These are phyloP conservation scores for Boletus semigastroideus DNA, from an alignment of 1,284 basidiomycete genomes.

Conservation along the genomic window DNA sequence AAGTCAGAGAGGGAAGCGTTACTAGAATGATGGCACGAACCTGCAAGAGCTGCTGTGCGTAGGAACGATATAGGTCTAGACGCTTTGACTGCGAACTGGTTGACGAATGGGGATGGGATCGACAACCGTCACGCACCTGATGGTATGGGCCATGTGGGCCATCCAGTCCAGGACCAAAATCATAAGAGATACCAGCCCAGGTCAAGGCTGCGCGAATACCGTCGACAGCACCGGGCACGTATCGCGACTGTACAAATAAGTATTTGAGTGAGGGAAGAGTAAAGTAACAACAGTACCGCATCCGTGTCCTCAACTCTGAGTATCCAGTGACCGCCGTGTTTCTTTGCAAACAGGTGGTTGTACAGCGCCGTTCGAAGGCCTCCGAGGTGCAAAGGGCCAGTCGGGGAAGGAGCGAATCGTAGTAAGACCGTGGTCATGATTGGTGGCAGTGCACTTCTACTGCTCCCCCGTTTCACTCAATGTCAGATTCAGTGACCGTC, in stretches of 20 bases:
- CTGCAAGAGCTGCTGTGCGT: slow-evolving; percentile 74
- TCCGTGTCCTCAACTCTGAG: slow-evolving; percentile 97
- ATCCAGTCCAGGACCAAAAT: slow-evolving; percentile 82
- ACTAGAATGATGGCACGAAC: slow-evolving; percentile 38
- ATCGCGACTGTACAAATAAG: slow-evolving; percentile 56
- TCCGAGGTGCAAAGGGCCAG: slow-evolving; percentile 91
- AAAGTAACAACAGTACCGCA: slow-evolving; percentile 14
- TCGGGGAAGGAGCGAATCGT: slow-evolving; percentile 97
- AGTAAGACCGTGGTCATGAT: slow-evolving; percentile 47
- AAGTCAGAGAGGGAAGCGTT: background rate
- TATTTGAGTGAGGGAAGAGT: background rate
- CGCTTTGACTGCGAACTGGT: slow-evolving; percentile 72
- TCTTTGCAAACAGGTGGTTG: slow-evolving; percentile 86
- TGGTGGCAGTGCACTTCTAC: background rate
- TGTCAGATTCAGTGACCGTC: slow-evolving; percentile 36
- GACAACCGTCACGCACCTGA: slow-evolving; percentile 52
- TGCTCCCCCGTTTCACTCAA: no score
- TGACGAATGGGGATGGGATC: background rate
- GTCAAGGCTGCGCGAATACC: slow-evolving; percentile 74
- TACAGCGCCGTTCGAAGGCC: slow-evolving; percentile 95
- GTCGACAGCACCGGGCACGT: slow-evolving; percentile 83
- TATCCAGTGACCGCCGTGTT: slow-evolving; percentile 84
- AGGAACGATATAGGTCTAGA: slow-evolving; percentile 77
- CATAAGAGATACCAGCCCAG: slow-evolving; percentile 94
- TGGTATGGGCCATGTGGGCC: slow-evolving; percentile 80